These are phyloP conservation scores for Paraphaeosphaeria sporulosa DNA, from an alignment of 2,329 filamentous ascomycete genomes.

Conservation along the genomic window DNA sequence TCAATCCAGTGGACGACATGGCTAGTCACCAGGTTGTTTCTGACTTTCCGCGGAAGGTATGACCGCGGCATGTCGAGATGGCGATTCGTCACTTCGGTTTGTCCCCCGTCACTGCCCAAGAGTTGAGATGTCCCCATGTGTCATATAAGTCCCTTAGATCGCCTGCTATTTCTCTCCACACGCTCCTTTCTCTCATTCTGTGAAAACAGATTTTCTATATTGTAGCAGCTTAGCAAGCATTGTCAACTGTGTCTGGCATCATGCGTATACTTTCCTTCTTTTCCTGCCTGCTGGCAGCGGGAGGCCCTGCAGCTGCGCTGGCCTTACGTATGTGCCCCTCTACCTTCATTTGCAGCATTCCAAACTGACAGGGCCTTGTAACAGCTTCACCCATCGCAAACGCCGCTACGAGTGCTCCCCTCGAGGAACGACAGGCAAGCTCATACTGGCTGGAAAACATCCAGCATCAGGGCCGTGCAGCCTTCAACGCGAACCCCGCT, in stretches of 20 bases:
- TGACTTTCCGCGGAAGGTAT: not conserved
- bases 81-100: constrained; percentile 10
- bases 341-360: not conserved
- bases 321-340: constrained; percentile 23
- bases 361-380: not conserved
- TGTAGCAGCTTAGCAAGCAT: constrained; percentile 6
- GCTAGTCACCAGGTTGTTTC: constrained; percentile 11
- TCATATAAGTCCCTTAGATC: constrained; percentile 15
- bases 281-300: constrained; percentile 40
- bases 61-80: not conserved
- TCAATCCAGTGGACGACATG: constrained; percentile 2
- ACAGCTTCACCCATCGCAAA: constrained; percentile 19
- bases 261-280: constrained; percentile 37
- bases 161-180: not conserved
- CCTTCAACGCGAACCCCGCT: constrained; percentile 49
- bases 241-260: constrained; percentile 5
- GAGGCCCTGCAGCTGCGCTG: constrained; percentile 30
- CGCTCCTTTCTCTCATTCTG: constrained; percentile 13
- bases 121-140: not conserved
- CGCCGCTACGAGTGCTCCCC: constrained; percentile 9
- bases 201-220: constrained; percentile 10
- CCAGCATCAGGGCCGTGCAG: constrained; percentile 51
- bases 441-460: constrained; percentile 55
- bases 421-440: constrained; percentile 17
- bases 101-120: not conserved